Conservation (phyloP, 2,329 filamentous ascomycete species). For the Chaetomium globosum region DNA sequence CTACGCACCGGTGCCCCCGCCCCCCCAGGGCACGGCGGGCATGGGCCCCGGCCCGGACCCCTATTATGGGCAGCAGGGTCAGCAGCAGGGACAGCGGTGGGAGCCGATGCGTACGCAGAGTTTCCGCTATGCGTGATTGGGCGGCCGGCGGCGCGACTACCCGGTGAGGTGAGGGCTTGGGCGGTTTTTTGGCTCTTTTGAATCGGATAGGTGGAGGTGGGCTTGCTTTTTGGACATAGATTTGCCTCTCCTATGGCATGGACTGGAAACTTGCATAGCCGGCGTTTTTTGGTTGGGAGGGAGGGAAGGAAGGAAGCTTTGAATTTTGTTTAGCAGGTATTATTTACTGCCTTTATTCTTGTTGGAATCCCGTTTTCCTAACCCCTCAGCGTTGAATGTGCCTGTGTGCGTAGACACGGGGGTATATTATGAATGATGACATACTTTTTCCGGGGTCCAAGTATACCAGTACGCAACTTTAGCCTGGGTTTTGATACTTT, state of each 20-base stretch:
- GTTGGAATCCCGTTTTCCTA: neutral
- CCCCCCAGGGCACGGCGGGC: neutral
- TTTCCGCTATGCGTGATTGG: constrained; percentile 34
- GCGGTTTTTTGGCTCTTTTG: neutral
- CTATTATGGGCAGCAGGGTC: neutral
- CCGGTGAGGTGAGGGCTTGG: neutral
- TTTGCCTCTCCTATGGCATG: neutral
- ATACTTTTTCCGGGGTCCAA: neutral
- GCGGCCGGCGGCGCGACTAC: neutral
- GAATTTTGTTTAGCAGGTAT: neutral
- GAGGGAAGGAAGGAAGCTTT: neutral
- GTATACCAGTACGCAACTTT: neutral
- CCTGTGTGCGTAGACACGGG: neutral
- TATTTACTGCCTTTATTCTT: neutral
- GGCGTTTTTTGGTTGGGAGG: constrained; percentile 1
- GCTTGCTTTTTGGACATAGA: constrained; percentile 9
- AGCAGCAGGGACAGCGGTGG: constrained; percentile 18
- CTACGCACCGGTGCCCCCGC: constrained; percentile 25
- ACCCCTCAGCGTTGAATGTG: neutral
- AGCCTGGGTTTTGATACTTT: too few species aligned
- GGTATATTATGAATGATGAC: neutral
- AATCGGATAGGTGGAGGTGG: neutral
- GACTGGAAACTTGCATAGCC: neutral
- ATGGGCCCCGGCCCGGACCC: neutral
- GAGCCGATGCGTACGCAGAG: constrained; percentile 33